A percentile compares a stretch with the other conserved stretches of the same genome.
phyloP scores from a whole-genome alignment of 1,284 basidiomycete species.

The Lignosus rhinocerotis region DNA sequence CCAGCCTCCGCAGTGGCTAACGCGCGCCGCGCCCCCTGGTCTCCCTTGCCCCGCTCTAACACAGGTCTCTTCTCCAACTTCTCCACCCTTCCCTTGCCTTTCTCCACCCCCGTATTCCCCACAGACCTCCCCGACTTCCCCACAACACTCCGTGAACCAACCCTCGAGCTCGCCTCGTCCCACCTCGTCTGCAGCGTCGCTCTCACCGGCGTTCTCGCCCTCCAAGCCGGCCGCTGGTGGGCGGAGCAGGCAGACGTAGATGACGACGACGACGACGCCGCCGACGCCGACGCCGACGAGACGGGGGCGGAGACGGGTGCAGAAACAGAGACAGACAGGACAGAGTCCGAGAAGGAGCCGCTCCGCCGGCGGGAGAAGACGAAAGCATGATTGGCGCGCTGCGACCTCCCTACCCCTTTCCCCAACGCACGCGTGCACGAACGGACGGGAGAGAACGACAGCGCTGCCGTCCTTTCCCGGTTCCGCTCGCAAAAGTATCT shows the following conservation, averaged over 20 bases:
- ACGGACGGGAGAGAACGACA: not conserved
- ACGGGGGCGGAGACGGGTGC: conserved; percentile 9
- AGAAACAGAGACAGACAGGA: conserved; percentile 20
- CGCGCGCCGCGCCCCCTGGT: not conserved
- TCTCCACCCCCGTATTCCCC: conserved; percentile 12
- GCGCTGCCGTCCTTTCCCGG: not conserved
- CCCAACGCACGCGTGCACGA: not conserved
- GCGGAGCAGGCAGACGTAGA: conserved; percentile 62
- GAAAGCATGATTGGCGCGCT: conserved; percentile 2
- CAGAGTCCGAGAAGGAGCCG: conserved; percentile 5
- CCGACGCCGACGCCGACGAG: conserved; percentile 12
- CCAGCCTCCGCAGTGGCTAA: not conserved
- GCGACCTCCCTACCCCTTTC: too few relatives aligned
- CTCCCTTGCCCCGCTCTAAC: not conserved
- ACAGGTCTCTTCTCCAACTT: conserved; percentile 60
- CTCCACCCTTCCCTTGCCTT: conserved; percentile 47
- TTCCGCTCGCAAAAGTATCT: conserved; percentile 12
- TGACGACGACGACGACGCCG: conserved; percentile 28
- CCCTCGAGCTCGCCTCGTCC: conserved; percentile 75
- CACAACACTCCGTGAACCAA: conserved; percentile 51
- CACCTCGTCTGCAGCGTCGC: conserved; percentile 82
- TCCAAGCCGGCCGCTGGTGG: conserved; percentile 82
- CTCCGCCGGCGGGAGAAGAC: conserved; percentile 13
- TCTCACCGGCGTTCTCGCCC: conserved; percentile 73
- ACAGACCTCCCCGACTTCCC: conserved; percentile 27